Evolutionary conservation across 1,139 yeast species (phyloP), one percentile per base, ranked within the genome.

Genomic region (Candida sanyaensis): DNA sequence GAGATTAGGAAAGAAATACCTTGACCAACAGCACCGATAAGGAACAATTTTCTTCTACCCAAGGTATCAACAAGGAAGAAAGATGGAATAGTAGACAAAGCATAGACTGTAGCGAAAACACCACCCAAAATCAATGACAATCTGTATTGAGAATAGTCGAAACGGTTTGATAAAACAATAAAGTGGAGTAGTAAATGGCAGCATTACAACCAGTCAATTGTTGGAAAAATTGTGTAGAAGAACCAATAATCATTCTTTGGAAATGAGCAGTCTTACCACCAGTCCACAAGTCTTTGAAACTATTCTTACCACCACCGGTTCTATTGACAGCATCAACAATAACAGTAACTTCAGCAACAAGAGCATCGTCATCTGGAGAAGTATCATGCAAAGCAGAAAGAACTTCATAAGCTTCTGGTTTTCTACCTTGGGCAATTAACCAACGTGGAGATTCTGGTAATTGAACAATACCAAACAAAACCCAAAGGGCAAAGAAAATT

Each of bases 391-490:
- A 64, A 23, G 75, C 71, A 47, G 68, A 71, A 55, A 78, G 68
- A 13, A 77, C 63, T 44, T 62, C 58, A 53, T 61, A 62, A 17
- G 86, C 85, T 54, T 82, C 84, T 41, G 75, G 75, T 50, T 68
- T 66, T 54, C 80, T 73, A 45, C 77, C 80, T 49, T 76, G 71
- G 24, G 84, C 71, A 55, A 84, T 69, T 55, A 86, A 74, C 88
- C 88, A 86, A 71, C 92, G 80, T 52, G 93, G 91, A 11, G 89
- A 83, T 60, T 86, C 92, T 12, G 88, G 88, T 59, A 81, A 71
- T 45, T 60, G 60, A 39, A 63, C 47, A 33, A 74, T 69, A 50
- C 77, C 77, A 32, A 57, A 34, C 40, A 74, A 69, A 46, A 75
- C 63, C 46, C 68, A 46, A 11, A 55, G 46, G 6, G 80, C 78